These are phyloP conservation scores for Escallonia herrerae DNA, from an alignment of 129 eudicot genomes.

Conservation along the genomic window DNA sequence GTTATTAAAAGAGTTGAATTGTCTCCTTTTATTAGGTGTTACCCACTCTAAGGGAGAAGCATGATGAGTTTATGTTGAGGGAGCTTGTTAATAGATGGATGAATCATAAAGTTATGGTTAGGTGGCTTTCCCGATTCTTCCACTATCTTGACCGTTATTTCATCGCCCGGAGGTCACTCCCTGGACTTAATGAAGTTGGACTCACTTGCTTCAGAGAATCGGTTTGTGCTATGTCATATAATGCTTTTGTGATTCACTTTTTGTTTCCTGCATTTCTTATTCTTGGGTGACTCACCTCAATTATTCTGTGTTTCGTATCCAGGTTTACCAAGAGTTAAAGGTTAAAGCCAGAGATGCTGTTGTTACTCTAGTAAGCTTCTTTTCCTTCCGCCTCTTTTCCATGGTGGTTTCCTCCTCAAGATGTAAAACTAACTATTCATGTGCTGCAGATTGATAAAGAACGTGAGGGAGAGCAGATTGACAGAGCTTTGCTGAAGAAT, in stretches of 20 bases:
- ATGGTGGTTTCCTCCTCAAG: too few relatives aligned
- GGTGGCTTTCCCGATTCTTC: slow-evolving; percentile 66
- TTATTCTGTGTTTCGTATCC: slow-evolving; percentile 6
- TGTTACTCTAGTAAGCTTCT: slow-evolving; percentile 47
- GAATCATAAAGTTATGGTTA: slow-evolving; percentile 61
- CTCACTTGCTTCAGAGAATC: slow-evolving; percentile 55
- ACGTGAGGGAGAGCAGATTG: slow-evolving; percentile 83
- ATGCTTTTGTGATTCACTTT: background rate
- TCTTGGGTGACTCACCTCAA: background rate
- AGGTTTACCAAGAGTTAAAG: slow-evolving; percentile 62
- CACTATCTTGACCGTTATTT: slow-evolving; percentile 67
- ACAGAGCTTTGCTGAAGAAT: slow-evolving; percentile 59
- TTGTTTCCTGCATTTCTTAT: background rate
- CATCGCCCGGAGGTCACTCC: slow-evolving; percentile 52
- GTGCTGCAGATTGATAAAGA: slow-evolving; percentile 60
- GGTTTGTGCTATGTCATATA: slow-evolving; percentile 28
- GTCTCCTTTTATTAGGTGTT: slow-evolving; percentile 29
- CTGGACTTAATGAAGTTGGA: slow-evolving; percentile 61
- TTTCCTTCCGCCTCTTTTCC: background rate
- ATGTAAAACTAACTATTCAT: slow-evolving; percentile 6
- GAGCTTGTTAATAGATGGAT: slow-evolving; percentile 59
- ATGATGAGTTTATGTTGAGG: slow-evolving; percentile 55
- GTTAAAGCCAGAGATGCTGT: slow-evolving; percentile 70
- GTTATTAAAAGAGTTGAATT: background rate
- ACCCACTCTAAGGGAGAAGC: slow-evolving; percentile 45